These are phyloP conservation scores for Scheffersomyces illinoinensis DNA, from an alignment of 1,139 yeast species.

Conservation along the genomic window DNA sequence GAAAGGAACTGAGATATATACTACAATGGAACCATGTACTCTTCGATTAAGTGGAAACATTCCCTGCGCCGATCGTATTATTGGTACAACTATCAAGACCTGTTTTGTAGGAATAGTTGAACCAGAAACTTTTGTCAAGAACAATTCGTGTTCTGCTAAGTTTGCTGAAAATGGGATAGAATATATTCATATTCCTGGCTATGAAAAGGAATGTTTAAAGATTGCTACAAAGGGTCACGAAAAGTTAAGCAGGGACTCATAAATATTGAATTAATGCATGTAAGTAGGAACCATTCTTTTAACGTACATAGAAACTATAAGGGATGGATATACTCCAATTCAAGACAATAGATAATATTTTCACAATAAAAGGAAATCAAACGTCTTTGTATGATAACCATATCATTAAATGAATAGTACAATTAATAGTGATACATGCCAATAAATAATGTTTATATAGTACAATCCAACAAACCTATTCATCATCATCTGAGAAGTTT, in stretches of 20 bases:
- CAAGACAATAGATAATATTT: neutral
- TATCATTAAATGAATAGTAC: neutral
- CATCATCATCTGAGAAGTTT: slow-evolving; percentile 12
- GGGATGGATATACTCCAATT: no score
- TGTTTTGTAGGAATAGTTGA: slow-evolving; percentile 93
- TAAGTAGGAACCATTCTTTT: slow-evolving; percentile 1
- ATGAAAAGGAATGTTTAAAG: slow-evolving; percentile 66
- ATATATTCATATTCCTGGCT: slow-evolving; percentile 82
- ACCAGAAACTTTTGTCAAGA: slow-evolving; percentile 82
- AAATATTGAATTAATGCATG: neutral
- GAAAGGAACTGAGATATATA: slow-evolving; percentile 76
- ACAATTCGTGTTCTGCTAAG: slow-evolving; percentile 64
- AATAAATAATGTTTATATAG: neutral
- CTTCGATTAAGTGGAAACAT: slow-evolving; percentile 83
- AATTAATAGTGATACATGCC: neutral
- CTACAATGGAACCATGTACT: slow-evolving; percentile 98
- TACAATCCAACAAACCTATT: neutral
- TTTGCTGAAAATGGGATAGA: slow-evolving; percentile 59
- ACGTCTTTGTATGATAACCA: no score
- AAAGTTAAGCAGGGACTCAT: slow-evolving; percentile 13
- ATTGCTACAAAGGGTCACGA: slow-evolving; percentile 81
- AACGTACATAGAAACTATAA: neutral
- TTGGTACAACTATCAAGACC: slow-evolving; percentile 57
- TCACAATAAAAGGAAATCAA: neutral
- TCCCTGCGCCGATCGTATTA: slow-evolving; percentile 84